A percentile compares a stretch with the other conserved stretches of the same genome.
Evolutionary conservation across 768 basidiomycete genomes (phyloP).

Genomic region (Amanita pallidorosea): DNA sequence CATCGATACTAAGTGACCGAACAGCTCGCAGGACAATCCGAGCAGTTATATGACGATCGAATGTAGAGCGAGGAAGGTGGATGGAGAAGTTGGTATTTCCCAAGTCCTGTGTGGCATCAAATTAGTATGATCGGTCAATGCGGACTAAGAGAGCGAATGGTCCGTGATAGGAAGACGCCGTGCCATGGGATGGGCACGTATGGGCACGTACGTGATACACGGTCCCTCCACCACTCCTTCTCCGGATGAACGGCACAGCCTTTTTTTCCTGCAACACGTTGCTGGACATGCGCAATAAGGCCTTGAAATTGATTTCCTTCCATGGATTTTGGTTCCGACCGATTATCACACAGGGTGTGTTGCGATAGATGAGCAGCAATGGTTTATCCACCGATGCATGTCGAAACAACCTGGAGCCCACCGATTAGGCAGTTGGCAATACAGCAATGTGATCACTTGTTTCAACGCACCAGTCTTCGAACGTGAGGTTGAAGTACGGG

Average conservation of each 20-base stretch:
- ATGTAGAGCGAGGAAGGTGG: slow-evolving; percentile 71
- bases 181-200: background rate
- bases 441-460: background rate
- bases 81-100: slow-evolving; percentile 98
- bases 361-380: slow-evolving; percentile 79
- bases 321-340: slow-evolving; percentile 97
- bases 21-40: slow-evolving; percentile 72
- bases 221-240: slow-evolving; percentile 89
- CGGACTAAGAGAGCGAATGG: background rate
- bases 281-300: slow-evolving; percentile 27
- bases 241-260: slow-evolving; percentile 66
- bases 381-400: slow-evolving; percentile 57
- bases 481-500: slow-evolving; percentile 83
- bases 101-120: slow-evolving; percentile 50
- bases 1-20: slow-evolving; percentile 62
- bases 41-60: slow-evolving; percentile 72
- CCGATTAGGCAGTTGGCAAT: background rate
- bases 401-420: slow-evolving; percentile 43
- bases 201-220: slow-evolving; percentile 78
- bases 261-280: background rate
- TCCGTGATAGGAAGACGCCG: background rate
- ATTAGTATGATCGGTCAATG: background rate
- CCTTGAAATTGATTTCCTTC: slow-evolving; percentile 83
- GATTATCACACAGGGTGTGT: slow-evolving; percentile 83
- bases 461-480: slow-evolving; percentile 74